Conservation (phyloP, 306 rosid genomes). For the Mimosa pudica region DNA sequence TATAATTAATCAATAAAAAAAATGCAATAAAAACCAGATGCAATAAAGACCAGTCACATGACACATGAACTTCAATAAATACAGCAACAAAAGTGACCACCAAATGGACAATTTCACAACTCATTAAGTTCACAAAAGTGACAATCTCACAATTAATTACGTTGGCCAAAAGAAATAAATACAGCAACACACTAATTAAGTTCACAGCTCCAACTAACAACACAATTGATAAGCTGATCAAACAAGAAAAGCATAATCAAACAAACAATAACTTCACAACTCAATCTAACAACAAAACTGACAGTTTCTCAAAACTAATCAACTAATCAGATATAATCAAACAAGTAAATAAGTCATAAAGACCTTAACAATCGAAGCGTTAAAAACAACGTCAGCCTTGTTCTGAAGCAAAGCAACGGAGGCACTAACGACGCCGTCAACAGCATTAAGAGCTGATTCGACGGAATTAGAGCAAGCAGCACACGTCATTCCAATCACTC, state of each 20-base stretch:
- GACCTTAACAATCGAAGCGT: conserved; percentile 68
- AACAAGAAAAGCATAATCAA: background rate
- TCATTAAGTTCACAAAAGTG: too few relatives aligned
- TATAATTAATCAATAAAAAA: background rate
- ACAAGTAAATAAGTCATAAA: too few relatives aligned
- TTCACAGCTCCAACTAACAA: background rate
- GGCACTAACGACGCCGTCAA: conserved; percentile 65
- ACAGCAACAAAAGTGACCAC: background rate
- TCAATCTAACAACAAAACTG: too few relatives aligned
- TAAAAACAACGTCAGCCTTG: conserved; percentile 74
- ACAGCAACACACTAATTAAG: background rate
- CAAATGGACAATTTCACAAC: too few relatives aligned
- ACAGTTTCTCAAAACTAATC: too few relatives aligned
- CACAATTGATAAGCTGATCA: background rate
- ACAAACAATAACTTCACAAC: background rate
- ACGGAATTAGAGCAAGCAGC: conserved; percentile 92
- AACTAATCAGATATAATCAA: too few relatives aligned
- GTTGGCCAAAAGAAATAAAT: background rate
- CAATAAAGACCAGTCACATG: background rate
- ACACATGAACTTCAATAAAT: background rate
- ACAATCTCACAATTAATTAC: too few relatives aligned
- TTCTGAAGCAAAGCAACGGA: conserved; percentile 89
- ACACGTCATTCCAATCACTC: conserved; percentile 85
- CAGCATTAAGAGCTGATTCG: conserved; percentile 62
- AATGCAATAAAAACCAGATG: background rate